A percentile compares a stretch with the other conserved stretches of the same genome.
These are phyloP conservation scores for Stemphylium vesicarium DNA, from an alignment of 2,329 filamentous ascomycete species.

Conservation along the genomic window DNA sequence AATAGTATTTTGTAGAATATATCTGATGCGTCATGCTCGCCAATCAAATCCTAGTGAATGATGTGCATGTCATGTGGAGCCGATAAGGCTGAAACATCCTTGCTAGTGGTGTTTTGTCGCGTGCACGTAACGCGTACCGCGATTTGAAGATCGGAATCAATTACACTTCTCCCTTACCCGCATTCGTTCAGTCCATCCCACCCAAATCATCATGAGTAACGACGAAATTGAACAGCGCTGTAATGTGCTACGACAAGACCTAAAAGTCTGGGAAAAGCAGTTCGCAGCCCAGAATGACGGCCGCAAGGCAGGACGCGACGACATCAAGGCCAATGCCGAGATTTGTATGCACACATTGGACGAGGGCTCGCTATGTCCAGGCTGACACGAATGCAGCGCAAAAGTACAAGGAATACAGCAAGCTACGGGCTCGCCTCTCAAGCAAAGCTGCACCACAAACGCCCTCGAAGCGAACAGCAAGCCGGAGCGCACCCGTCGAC, in stretches of 20 bases:
- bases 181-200: constrained; percentile 14
- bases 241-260: constrained; percentile 80
- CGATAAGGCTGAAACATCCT: constrained; percentile 30
- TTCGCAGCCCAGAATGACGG: constrained; percentile 69
- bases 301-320: constrained; percentile 72
- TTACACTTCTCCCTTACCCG: constrained; percentile 20
- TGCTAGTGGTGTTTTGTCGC: constrained; percentile 28
- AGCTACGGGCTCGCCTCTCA: constrained; percentile 55
- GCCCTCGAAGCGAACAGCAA: constrained; percentile 39
- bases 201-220: constrained; percentile 34
- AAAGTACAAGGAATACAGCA: constrained; percentile 81
- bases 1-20: constrained; percentile 51
- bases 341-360: constrained; percentile 64
- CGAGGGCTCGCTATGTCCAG: neutral
- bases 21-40: constrained; percentile 40
- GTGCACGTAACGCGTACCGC: constrained; percentile 41
- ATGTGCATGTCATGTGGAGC: constrained; percentile 13
- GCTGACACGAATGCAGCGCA: constrained; percentile 56
- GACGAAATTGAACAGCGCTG: constrained; percentile 64
- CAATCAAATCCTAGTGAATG: constrained; percentile 23
- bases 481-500: constrained; percentile 27
- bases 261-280: constrained; percentile 76
- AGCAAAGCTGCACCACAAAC: constrained; percentile 38
- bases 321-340: constrained; percentile 74
- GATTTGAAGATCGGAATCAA: constrained; percentile 29